phyloP scores from a whole-genome alignment of 345 rosid species.

The Eucalyptus camaldulensis region DNA sequence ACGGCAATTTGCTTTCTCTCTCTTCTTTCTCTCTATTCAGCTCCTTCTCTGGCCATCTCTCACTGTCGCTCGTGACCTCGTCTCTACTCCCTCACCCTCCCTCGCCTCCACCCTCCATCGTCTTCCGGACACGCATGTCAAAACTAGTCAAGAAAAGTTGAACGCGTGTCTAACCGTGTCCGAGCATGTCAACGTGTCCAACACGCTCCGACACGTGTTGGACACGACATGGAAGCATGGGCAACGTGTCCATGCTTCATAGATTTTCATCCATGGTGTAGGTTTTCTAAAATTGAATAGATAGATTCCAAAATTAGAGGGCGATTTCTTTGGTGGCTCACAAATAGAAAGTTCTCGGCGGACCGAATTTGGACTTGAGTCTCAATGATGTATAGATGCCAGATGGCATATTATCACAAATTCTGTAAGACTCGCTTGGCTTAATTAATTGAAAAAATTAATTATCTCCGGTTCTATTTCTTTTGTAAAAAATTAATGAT shows the following conservation, averaged over 20 bases:
- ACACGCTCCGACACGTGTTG: too few species aligned
- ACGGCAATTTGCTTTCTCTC: too few species aligned
- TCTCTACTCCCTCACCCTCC: too few species aligned
- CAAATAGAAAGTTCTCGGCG: not conserved
- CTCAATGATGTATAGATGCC: not conserved
- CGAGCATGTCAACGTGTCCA: too few species aligned
- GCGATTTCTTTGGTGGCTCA: not conserved
- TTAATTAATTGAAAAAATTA: not conserved
- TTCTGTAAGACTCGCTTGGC: not conserved
- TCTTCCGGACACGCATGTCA: too few species aligned
- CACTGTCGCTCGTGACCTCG: fast-evolving
- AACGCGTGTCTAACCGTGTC: too few species aligned
- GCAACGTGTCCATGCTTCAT: too few species aligned
- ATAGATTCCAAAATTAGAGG: not conserved
- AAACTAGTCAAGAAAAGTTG: too few species aligned
- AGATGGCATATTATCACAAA: not conserved
- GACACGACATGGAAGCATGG: too few species aligned
- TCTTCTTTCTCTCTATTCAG: too few species aligned
- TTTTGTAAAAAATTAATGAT: not conserved
- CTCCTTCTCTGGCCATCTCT: too few species aligned
- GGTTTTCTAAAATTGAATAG: not conserved
- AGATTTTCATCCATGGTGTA: not conserved
- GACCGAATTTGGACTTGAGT: not conserved
- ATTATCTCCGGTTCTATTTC: not conserved
- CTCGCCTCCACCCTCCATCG: too few species aligned